A percentile compares a stretch with the other conserved stretches of the same genome.
phyloP scores from a whole-genome alignment of 1,139 yeast genomes.

The Chernovozyma sophiae-reginae region DNA sequence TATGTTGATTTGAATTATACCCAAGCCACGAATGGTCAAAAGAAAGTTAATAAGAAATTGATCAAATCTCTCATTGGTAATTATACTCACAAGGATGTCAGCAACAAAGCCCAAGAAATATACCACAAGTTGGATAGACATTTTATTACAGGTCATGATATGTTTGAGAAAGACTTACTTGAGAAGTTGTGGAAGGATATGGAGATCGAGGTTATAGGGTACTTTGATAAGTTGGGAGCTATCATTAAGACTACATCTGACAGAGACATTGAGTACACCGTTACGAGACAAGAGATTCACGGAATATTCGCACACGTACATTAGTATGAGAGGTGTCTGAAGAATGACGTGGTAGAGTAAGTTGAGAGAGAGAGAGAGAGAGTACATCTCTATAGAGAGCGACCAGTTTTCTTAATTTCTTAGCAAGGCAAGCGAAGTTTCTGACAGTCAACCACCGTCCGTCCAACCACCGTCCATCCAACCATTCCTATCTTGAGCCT shows the following conservation, averaged over 20 bases:
- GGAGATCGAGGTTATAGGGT: slow-evolving; percentile 31
- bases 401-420: too few species aligned
- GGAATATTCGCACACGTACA: slow-evolving; percentile 3
- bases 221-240: slow-evolving; percentile 34
- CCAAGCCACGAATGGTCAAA: slow-evolving; percentile 49
- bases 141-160: slow-evolving; percentile 41
- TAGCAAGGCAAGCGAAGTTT: too few species aligned
- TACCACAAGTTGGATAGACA: slow-evolving; percentile 58
- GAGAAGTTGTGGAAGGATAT: slow-evolving; percentile 43
- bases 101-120: slow-evolving; percentile 51
- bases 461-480: too few species aligned
- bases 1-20: slow-evolving; percentile 62
- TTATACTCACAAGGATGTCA: slow-evolving; percentile 58
- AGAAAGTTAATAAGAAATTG: slow-evolving; percentile 58
- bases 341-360: too few species aligned
- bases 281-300: slow-evolving; percentile 35
- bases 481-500: too few species aligned
- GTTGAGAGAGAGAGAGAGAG: too few species aligned
- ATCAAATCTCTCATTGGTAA: slow-evolving; percentile 53
- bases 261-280: slow-evolving; percentile 35
- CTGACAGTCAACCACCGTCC: too few species aligned
- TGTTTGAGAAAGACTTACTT: slow-evolving; percentile 45
- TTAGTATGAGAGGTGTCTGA: too few species aligned
- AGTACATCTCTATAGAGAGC: too few species aligned
- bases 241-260: slow-evolving; percentile 37